These are phyloP conservation scores for Pichia paraexigua DNA, from an alignment of 805 yeast species.

Conservation along the genomic window DNA sequence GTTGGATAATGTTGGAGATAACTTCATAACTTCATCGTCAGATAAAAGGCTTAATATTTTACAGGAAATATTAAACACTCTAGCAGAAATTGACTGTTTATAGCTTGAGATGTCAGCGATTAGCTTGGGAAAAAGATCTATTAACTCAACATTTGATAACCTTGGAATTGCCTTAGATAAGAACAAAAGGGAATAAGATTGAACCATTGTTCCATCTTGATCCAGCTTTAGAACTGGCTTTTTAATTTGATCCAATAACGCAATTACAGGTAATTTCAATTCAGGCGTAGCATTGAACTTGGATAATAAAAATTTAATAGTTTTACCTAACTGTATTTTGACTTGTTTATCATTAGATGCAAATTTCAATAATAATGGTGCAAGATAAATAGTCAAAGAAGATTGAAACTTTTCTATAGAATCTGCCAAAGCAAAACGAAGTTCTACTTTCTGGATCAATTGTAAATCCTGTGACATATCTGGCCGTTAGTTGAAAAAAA, in stretches of 20 bases:
- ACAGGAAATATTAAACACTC: conserved; percentile 54
- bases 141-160: conserved; percentile 31
- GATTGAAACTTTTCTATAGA: conserved; percentile 56
- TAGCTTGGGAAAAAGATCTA: conserved; percentile 38
- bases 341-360: conserved; percentile 63
- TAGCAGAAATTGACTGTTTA: conserved; percentile 30
- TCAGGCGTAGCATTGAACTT: conserved; percentile 49
- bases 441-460: conserved; percentile 69
- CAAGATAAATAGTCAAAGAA: conserved; percentile 52
- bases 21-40: neutral
- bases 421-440: conserved; percentile 69
- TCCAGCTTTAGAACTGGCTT: conserved; percentile 38
- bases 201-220: conserved; percentile 42
- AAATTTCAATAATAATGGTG: conserved; percentile 73
- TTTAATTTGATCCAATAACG: conserved; percentile 57
- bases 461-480: conserved; percentile 39
- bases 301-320: conserved; percentile 59
- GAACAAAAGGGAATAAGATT: conserved; percentile 56
- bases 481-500: neutral
- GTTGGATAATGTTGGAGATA: conserved; percentile 42
- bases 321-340: conserved; percentile 51
- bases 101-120: conserved; percentile 39
- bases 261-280: conserved; percentile 55
- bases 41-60: conserved; percentile 33
- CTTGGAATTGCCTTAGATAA: conserved; percentile 63